Base-by-base conservation (phyloP, 768 basidiomycete species). In the Leccinellum albellum region DNA sequence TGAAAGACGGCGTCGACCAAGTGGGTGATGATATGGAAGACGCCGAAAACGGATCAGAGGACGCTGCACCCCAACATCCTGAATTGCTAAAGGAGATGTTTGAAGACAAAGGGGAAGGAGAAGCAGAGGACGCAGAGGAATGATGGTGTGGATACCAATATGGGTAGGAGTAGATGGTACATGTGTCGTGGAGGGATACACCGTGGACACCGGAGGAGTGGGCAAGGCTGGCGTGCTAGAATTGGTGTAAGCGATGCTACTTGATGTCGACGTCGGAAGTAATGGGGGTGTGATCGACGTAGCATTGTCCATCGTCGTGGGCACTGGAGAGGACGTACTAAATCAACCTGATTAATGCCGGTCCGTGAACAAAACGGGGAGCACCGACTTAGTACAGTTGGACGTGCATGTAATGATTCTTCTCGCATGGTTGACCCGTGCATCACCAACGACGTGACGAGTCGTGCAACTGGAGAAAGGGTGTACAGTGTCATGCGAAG, bases 391-490 rank as follows among this genome's bases (percentile, higher is more conserved):
- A 13, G 46, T 13, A 35, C 54, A 51, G 21, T 50, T 47, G 21
- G 64, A 60, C 0, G 60, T 48, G 23, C 66, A 61, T 3, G 65
- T 42, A 20, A 62, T 46, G 0, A 64, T 70, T 31, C 76, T 66
- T 29, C 73, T 67, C 6, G 72, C 67, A 40, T 66, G 63, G 40
- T 75, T 59, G 8, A 49, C 28, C 17, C 55, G 61, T 15, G 73
- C 77, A 60, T 86, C 82, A 8, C 78, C 75, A 55, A 91, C 79
- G 6, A 82, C 82, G 47, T 75, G 73, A 17, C 77, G 57, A 3
- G 79, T 59, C 15, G 74, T 75, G 75, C 93, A 94, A 21, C 77
- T 71, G 17, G 83, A 87, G 3, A 85, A 84, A 5, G 82, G 63
- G 0, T 84, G 86, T 1, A 72, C 74, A 3, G 84, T 79, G 63